These are phyloP conservation scores for Leucocoprinus leucothites DNA, from an alignment of 768 basidiomycete species.

Conservation along the genomic window DNA sequence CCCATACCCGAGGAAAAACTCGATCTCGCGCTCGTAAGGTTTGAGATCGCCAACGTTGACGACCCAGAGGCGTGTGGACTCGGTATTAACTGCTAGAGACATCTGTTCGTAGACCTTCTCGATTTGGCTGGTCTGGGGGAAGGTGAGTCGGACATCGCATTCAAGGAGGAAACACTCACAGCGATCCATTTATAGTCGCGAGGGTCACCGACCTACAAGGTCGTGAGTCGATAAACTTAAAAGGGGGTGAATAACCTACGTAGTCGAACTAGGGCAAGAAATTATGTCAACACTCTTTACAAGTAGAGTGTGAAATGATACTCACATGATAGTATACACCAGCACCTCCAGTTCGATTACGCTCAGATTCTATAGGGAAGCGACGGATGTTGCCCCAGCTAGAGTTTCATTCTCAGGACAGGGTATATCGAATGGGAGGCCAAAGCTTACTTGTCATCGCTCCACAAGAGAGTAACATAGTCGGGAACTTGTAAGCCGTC, in stretches of 20 bases:
- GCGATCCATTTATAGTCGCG: constrained; percentile 73
- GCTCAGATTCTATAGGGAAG: constrained; percentile 48
- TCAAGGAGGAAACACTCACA: constrained; percentile 26
- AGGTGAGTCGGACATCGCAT: not conserved
- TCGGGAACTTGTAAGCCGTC: constrained; percentile 60
- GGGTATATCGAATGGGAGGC: not conserved
- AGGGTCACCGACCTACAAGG: constrained; percentile 55
- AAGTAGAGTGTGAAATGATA: constrained; percentile 1
- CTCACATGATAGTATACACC: constrained; percentile 69
- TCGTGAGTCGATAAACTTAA: not conserved
- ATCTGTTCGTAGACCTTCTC: constrained; percentile 68
- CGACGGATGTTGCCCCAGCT: constrained; percentile 73
- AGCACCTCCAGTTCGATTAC: constrained; percentile 62
- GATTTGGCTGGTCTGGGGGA: constrained; percentile 45
- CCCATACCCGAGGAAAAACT: constrained; percentile 64
- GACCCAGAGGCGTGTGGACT: constrained; percentile 63
- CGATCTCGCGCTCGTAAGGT: constrained; percentile 67
- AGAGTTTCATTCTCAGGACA: not conserved
- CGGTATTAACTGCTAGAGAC: constrained; percentile 57
- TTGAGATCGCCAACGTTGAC: constrained; percentile 77
- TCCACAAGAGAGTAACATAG: constrained; percentile 65
- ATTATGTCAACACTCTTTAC: not conserved
- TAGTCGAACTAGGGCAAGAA: constrained; percentile 40
- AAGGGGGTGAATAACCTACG: constrained; percentile 21
- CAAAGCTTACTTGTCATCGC: constrained; percentile 64